Base-by-base conservation (phyloP, 2,329 filamentous ascomycete species). In the Penicillium sp. region DNA sequence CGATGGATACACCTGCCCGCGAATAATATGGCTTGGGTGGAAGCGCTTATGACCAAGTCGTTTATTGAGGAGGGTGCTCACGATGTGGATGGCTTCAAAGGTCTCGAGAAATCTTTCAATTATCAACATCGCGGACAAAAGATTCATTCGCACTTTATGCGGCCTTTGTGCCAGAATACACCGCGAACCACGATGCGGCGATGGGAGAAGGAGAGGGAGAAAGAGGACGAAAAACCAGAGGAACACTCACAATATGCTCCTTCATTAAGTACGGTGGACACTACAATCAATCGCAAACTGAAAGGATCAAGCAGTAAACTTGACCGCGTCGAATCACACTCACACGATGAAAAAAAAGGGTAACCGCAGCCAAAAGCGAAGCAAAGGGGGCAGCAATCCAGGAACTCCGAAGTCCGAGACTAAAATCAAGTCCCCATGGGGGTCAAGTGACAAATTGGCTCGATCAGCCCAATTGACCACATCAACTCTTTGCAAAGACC, bases 41-140 rank as follows among this genome's bases (percentile, higher is more conserved):
- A 86, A 66, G 79, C 82, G 0, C 70, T 87, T 1, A 69, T 86
- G n/a, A 82, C 83, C 1, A 86, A 86, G 58, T 78, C 78, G 7
- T 86, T 86, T 58, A 81, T 86, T 31, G 84, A 87, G 64, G 80
- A 82, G 34, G 82, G 82, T 0, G 78, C 80, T 15, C 76, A 77
- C n/a, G 84, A 86, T 63, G 79, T 85, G 1, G 81, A 85, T 61
- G 80, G 81, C 1, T 86, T 85, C 70, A 86, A 85, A 60, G 81
- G 82, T 0, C 64, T 87, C 2, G 82, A 84, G 59, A 79, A 80
- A 54, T 83, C 80, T 3, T 85, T 86, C 56, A 80, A 79, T 41
- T 82, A 85, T 57, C 81, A 85, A 54, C 83, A 86, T 64, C 76
- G 81, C 0, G 84, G 83, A 0, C 76, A 79, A 26, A 75, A 79